Evolutionary conservation across 164 flowering plant genomes (phyloP), one percentile per base, ranked within the genome.

Genomic region (Kalanchoe fedtschenkoi): DNA sequence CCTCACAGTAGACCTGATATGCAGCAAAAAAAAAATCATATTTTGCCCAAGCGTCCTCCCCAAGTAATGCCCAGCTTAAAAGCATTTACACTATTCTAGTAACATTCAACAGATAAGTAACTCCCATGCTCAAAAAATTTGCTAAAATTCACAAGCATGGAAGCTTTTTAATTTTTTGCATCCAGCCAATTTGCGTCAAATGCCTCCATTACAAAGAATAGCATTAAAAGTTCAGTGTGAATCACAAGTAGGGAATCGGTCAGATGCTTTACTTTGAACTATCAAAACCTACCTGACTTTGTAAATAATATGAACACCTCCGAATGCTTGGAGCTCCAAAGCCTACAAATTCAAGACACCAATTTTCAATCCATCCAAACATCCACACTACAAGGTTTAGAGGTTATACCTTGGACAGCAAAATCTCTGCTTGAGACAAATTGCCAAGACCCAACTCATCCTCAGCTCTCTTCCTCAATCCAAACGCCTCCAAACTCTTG

Each of bases 401-500:
- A 28, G 34, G 29, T 28, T 28, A 24, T 44, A 86, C 98, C 95
- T 84, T 79, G 1, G 96, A 78, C 37, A 88, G 80, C 57, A 86
- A 66, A 47, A 28, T 28, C 65, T 76, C 77, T 38, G 96, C 96
- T 54, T 70, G 68, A 0, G 75, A 58, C 61, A 78, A 81, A 71
- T 78, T 73, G 5, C 72, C 75, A 58, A 57, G 66, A 9, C 68
- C 76, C 54, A 81, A 47, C 70, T 82, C 86, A 46, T 42, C 72
- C 70, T 85, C 83, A 29, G 87, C 96, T 60, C 76, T 82, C 74
- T 85, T 88, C 76, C 89, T 81, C 80, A 92, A 66, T 1, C 85
- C 86, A 30, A 88, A 80, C 4, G 93, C 89, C 19, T 68, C 80
- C 66, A 88, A 69, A 64, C 77, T 73, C 69, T 30, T 81, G 54